Conservation (phyloP, 2,329 filamentous ascomycete genomes). For the Aspergillus transmontanensis region DNA sequence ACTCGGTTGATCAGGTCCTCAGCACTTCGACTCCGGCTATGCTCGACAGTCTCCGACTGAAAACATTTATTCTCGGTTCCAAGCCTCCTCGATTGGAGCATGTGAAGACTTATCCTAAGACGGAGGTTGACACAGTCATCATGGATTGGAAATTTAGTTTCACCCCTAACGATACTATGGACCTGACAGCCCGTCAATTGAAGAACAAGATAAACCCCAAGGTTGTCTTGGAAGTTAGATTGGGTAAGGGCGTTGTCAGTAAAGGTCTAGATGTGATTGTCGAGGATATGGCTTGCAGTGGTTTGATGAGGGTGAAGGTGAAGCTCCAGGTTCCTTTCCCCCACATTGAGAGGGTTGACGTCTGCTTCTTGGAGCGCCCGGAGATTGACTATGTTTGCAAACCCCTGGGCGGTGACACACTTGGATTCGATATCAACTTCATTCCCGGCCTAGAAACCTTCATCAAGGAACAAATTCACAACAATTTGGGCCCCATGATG, state of each 20-base stretch:
- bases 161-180: slow-evolving; percentile 88
- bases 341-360: slow-evolving; percentile 90
- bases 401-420: slow-evolving; percentile 88
- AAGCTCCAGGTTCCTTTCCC: slow-evolving; percentile 96
- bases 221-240: slow-evolving; percentile 87
- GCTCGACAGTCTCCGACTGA: slow-evolving; percentile 89
- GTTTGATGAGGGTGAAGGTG: slow-evolving; percentile 94
- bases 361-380: slow-evolving; percentile 89
- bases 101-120: slow-evolving; percentile 96
- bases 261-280: slow-evolving; percentile 97
- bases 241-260: slow-evolving; percentile 95
- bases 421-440: slow-evolving; percentile 99
- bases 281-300: slow-evolving; percentile 94
- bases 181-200: slow-evolving; percentile 86
- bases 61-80: slow-evolving; percentile 88
- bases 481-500: slow-evolving; percentile 94
- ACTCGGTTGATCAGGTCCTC: slow-evolving; percentile 91
- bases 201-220: slow-evolving; percentile 98
- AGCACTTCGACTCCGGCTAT: slow-evolving; percentile 91
- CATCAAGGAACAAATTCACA: slow-evolving; percentile 95
- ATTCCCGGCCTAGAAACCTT: slow-evolving; percentile 92
- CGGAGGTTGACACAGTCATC: slow-evolving; percentile 89
- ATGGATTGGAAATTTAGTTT: slow-evolving; percentile 99
- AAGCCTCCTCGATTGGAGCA: slow-evolving; percentile 97
- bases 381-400: slow-evolving; percentile 97